These are phyloP conservation scores for Metschnikowia gelsemii DNA, from an alignment of 805 yeast species.

Conservation along the genomic window DNA sequence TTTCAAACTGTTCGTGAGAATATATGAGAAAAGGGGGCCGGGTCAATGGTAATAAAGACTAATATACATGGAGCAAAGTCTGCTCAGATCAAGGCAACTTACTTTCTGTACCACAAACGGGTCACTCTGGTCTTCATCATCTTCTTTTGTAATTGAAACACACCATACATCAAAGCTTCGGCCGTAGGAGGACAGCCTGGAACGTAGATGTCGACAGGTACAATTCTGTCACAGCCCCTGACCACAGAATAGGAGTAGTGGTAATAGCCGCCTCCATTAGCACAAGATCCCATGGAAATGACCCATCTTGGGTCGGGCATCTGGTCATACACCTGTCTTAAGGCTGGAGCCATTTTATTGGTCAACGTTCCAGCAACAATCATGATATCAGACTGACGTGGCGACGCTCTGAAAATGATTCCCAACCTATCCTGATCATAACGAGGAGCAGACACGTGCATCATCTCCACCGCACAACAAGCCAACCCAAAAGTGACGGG, in stretches of 20 bases:
- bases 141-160: conserved; percentile 85
- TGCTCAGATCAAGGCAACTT: conserved; percentile 7
- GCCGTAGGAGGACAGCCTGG: conserved; percentile 94
- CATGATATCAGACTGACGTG: conserved; percentile 89
- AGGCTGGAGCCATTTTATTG: conserved; percentile 90
- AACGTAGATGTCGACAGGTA: conserved; percentile 87
- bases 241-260: conserved; percentile 88
- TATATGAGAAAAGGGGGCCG: neutral
- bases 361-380: conserved; percentile 91
- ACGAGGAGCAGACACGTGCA: conserved; percentile 89
- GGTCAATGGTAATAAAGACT: neutral
- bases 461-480: conserved; percentile 94
- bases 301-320: conserved; percentile 97
- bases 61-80: conserved; percentile 1
- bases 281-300: conserved; percentile 91
- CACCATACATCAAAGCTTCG: conserved; percentile 89
- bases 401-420: conserved; percentile 89
- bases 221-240: conserved; percentile 84
- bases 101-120: conserved; percentile 79
- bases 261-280: conserved; percentile 91
- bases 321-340: conserved; percentile 90
- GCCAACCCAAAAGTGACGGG: conserved; percentile 91
- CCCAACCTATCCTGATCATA: conserved; percentile 92
- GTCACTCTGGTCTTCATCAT: conserved; percentile 80
- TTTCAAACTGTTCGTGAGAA: conserved; percentile 3